Evolutionary conservation across 2,329 filamentous ascomycete genomes (phyloP).

Genomic region (Bipolaris bicolor): DNA sequence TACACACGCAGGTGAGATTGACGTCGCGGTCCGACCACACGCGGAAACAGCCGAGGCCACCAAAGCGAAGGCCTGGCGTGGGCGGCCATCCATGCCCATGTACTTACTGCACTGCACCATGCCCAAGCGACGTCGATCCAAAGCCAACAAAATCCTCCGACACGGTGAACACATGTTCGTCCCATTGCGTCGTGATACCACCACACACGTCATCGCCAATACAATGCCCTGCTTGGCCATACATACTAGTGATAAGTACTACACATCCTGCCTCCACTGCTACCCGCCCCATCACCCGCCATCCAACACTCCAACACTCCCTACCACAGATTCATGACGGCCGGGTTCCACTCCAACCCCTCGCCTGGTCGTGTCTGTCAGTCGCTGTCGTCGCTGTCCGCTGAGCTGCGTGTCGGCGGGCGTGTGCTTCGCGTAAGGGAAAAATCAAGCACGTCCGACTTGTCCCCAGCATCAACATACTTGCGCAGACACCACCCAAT

Average conservation of each 20-base stretch:
- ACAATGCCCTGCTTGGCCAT: background rate
- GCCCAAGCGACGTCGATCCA: constrained; percentile 12
- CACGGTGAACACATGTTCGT: constrained; percentile 11
- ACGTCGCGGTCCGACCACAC: constrained; percentile 14
- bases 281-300: too few species aligned
- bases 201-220: background rate
- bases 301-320: background rate
- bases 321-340: constrained; percentile 1
- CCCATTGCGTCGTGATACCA: background rate
- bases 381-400: constrained; percentile 43
- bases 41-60: constrained; percentile 6
- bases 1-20: background rate
- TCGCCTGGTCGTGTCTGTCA: constrained; percentile 18
- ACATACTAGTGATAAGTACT: background rate
- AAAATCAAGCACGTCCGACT: constrained; percentile 56
- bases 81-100: background rate
- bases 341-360: constrained; percentile 4
- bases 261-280: too few species aligned
- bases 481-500: constrained; percentile 55
- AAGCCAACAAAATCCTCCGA: constrained; percentile 9
- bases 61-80: background rate
- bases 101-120: background rate
- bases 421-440: constrained; percentile 44
- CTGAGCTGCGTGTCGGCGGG: constrained; percentile 47
- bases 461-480: constrained; percentile 52